phyloP scores from a whole-genome alignment of 2,329 filamentous ascomycete genomes.

The Fusarium equiseti region DNA sequence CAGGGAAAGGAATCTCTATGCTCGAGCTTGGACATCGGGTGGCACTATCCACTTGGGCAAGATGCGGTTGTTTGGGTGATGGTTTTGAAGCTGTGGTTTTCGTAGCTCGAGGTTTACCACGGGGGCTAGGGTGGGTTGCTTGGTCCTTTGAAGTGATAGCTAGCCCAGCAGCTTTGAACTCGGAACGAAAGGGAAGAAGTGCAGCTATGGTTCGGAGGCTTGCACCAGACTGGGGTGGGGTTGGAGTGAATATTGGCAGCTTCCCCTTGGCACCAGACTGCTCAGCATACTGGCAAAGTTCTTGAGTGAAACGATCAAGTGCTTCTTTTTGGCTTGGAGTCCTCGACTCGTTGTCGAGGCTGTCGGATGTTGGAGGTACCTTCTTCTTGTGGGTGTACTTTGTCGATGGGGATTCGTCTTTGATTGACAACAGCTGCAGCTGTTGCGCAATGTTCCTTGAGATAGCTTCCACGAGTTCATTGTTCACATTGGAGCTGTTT shows the following conservation, averaged over 20 bases:
- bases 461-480: conserved; percentile 59
- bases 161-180: conserved; percentile 67
- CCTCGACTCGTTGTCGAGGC: conserved; percentile 51
- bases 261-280: conserved; percentile 55
- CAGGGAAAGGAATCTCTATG: conserved; percentile 51
- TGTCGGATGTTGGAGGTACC: conserved; percentile 2
- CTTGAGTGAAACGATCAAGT: conserved; percentile 53
- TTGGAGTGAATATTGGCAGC: conserved; percentile 55
- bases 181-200: conserved; percentile 64
- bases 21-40: conserved; percentile 44
- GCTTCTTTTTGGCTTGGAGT: conserved; percentile 59
- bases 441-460: conserved; percentile 61
- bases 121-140: conserved; percentile 49
- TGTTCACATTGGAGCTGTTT: conserved; percentile 53
- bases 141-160: conserved; percentile 66
- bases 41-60: conserved; percentile 50
- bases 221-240: conserved; percentile 54
- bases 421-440: conserved; percentile 55
- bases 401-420: neutral
- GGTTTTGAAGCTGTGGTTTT: conserved; percentile 5
- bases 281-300: conserved; percentile 50
- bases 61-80: conserved; percentile 8
- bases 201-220: conserved; percentile 65
- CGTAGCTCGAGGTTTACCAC: conserved; percentile 20
- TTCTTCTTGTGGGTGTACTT: neutral